Base-by-base conservation (phyloP, 2,329 filamentous ascomycete genomes). In the Clonostachys rosea region DNA sequence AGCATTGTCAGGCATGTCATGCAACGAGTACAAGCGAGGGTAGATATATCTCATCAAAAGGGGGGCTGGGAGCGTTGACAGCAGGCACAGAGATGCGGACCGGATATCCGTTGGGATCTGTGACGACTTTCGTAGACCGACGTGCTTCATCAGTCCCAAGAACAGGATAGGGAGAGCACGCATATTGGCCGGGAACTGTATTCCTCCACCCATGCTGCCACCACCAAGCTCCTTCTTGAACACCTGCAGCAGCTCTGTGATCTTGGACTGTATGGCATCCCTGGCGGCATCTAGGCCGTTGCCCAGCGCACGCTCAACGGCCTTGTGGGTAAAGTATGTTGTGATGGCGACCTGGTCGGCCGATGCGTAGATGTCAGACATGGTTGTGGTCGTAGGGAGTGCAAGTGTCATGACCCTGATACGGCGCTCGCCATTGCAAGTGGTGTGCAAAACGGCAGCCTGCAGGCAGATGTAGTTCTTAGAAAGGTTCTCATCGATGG, bases 191-290 rank as follows among this genome's bases (percentile, higher is more conserved):
- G 94, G 91, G 75, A 97, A 94, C 63, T 96, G 94, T 16, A 99
- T 76, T 42, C 92, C 91, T 46, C 91, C 91, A 45, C 92, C 91
- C 81, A 96, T 94, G 69, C 92, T 96, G 54, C 92, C 92, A 54
- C 92, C 92, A 14, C 89, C 92, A 49, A 99, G 79, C 66, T 99
- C 94, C 73, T 97, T 97, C 70, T 91, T 88, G 74, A 96, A 99
- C 0, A 92, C 97, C 65, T 92, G 87, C 50, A 99, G 75, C 43
- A 99, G 80, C 71, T 99, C 94, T 30, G 91, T 87, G 40, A 96
- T 75, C 77, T 99, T 99, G 54, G 85, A 83, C 65, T 96, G 91
- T 40, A 97, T 76, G 42, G 90, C 87, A 66, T 99, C 94, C 40
- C 94, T 81, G 44, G 94, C 94, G 43, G 90, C 86, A 57, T 99